phyloP scores from a whole-genome alignment of 495 filamentous ascomycete species.

The Aspergillus ellipticus region DNA sequence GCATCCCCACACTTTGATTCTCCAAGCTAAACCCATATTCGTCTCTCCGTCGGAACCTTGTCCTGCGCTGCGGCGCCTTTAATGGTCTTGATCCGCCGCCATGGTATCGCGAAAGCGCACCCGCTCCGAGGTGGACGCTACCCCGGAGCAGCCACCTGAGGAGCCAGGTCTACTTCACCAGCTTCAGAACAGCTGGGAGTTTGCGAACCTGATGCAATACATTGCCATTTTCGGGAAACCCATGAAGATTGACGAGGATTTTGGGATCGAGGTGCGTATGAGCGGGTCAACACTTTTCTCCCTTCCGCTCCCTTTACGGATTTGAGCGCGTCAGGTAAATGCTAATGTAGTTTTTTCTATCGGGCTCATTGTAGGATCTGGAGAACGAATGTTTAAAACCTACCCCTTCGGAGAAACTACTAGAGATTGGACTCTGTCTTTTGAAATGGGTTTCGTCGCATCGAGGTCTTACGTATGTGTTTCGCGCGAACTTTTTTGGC shows the following conservation, averaged over 20 bases:
- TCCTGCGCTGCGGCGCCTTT: conserved; percentile 24
- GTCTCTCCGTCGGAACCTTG: conserved; percentile 8
- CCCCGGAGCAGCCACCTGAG: conserved; percentile 41
- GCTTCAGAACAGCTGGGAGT: conserved; percentile 89
- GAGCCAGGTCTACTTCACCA: conserved; percentile 57
- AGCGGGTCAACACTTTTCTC: not conserved
- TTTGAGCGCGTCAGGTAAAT: not conserved
- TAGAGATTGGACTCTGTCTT: conserved; percentile 80
- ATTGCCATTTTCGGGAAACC: conserved; percentile 82
- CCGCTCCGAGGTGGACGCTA: conserved; percentile 61
- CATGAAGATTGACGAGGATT: conserved; percentile 81
- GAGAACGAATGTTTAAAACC: conserved; percentile 84
- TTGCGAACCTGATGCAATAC: conserved; percentile 91
- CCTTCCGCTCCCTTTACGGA: not conserved
- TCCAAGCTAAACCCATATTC: not conserved
- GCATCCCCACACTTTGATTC: not conserved
- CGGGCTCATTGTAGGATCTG: conserved; percentile 59
- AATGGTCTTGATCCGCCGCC: conserved; percentile 35
- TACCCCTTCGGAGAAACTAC: conserved; percentile 63
- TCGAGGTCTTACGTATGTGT: conserved; percentile 78
- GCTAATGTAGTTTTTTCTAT: conserved; percentile 14
- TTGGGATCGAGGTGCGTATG: conserved; percentile 75
- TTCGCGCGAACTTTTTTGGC: not conserved
- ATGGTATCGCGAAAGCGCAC: conserved; percentile 67
- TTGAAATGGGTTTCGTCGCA: conserved; percentile 94